phyloP scores from a whole-genome alignment of 352 stramenopile species.

The Thalassiosira mediterranea region DNA sequence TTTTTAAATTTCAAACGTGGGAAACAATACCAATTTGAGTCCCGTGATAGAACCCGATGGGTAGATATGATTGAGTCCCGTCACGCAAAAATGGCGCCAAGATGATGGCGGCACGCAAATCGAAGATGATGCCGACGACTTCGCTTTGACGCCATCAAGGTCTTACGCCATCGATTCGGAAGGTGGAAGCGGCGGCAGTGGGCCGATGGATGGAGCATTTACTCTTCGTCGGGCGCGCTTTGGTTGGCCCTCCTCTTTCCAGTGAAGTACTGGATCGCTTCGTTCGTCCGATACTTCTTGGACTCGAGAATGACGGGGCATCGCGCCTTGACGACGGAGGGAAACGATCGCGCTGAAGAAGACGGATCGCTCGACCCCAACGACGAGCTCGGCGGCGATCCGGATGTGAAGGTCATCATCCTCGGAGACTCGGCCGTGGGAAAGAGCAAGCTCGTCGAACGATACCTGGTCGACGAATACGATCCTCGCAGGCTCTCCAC shows the following conservation, averaged over 20 bases:
- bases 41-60: too few relatives aligned
- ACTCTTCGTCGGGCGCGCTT: not conserved
- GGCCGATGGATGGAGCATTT: not conserved
- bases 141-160: too few relatives aligned
- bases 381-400: constrained; percentile 16
- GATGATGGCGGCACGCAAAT: too few relatives aligned
- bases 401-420: constrained; percentile 88
- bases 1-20: too few relatives aligned
- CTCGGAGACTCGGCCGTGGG: constrained; percentile 93
- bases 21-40: too few relatives aligned
- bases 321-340: not conserved
- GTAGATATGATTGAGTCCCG: too few relatives aligned
- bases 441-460: constrained; percentile 95
- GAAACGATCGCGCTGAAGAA: not conserved
- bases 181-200: too few relatives aligned
- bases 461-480: constrained; percentile 96
- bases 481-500: constrained; percentile 92
- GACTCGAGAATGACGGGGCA: not conserved
- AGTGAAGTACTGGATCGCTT: constrained; percentile 7
- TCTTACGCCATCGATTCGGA: too few relatives aligned
- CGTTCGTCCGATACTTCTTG: not conserved
- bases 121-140: too few relatives aligned
- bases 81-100: too few relatives aligned
- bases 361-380: not conserved
- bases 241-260: constrained; percentile 1